Evolutionary conservation across 257 asterid genomes (phyloP), one percentile per base, ranked within the genome.

Genomic region (Nicotiana attenuata): DNA sequence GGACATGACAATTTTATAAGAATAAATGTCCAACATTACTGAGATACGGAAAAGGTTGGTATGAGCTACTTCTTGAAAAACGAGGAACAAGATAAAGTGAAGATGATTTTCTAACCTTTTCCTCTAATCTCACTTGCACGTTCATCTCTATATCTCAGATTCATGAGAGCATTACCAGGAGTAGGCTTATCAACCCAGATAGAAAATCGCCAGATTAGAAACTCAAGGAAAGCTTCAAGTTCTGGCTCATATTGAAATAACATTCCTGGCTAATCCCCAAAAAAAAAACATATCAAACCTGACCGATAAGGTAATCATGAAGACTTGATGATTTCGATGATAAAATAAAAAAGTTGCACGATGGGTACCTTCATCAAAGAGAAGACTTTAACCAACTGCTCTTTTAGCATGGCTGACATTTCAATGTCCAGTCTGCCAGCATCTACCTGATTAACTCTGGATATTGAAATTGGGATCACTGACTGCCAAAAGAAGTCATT

Each of bases 131-230:
- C 98, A 83, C 88, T 82, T 14, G 97, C 97, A 26, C 94, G 95
- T 80, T 96, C 98, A 87, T 96, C 99, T 88, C 97, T 91, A 78
- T 94, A 96, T 79, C 95, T 90, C 85, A 91, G 81, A 82, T 92
- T 92, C 98, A 93, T 93, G 85, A 92, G 93, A 83, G 92, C 89
- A 81, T 93, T 96, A 41, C 99, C 99, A 52, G 98, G 98, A 24
- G 98, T 96, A 83, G 99, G 98, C 89, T 96, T 94, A 87, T 96
- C 98, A 47, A 94, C 99, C 98, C 99, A 96, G 57, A 96, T 93
- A 67, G 99, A 96, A 87, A 96, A 94, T 69, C 99, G 80, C 98
- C 99, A 96, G 57, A 96, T 94, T 19, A 96, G 93, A 85, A 94
- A 93, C 81, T 94, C 97, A 35, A 96, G 97, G 84, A 96, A 93